Evolutionary conservation across 108 stramenopile species (phyloP).

Genomic region (Aurantiochytrium sp.): DNA sequence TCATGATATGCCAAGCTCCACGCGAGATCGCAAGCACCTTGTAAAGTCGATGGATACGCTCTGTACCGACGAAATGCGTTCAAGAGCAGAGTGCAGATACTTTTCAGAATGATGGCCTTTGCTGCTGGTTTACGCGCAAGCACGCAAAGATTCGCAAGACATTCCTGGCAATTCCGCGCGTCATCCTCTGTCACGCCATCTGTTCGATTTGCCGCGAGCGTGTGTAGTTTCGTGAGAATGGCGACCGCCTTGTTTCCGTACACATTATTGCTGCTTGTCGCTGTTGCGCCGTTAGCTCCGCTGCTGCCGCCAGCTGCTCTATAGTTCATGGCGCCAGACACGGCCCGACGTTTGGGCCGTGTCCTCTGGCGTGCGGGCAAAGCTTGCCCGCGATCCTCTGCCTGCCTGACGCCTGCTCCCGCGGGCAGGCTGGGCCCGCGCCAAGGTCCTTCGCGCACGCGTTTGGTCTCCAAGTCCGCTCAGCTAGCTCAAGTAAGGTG

Average conservation of each 20-base stretch:
- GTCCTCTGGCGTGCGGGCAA: too few relatives aligned
- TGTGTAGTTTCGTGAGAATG: neutral
- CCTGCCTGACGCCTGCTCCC: too few relatives aligned
- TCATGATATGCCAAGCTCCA: conserved; percentile 14
- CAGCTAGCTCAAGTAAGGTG: too few relatives aligned
- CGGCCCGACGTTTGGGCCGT: too few relatives aligned
- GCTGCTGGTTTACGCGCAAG: neutral
- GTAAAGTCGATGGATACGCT: neutral
- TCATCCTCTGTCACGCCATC: neutral
- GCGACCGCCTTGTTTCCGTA: neutral
- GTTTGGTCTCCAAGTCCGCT: too few relatives aligned
- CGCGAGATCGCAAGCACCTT: neutral
- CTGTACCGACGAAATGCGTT: neutral
- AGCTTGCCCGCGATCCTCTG: too few relatives aligned
- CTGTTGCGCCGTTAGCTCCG: too few relatives aligned
- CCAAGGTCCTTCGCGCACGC: too few relatives aligned
- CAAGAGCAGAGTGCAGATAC: neutral
- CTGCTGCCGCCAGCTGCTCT: too few relatives aligned
- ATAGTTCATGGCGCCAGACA: too few relatives aligned
- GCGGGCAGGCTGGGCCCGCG: too few relatives aligned
- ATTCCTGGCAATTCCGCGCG: neutral
- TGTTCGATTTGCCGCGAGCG: neutral
- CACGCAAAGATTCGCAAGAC: neutral
- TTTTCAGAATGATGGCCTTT: neutral
- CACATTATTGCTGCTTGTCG: neutral